phyloP scores from a whole-genome alignment of 331 rosid species.

The Quercus phellos region DNA sequence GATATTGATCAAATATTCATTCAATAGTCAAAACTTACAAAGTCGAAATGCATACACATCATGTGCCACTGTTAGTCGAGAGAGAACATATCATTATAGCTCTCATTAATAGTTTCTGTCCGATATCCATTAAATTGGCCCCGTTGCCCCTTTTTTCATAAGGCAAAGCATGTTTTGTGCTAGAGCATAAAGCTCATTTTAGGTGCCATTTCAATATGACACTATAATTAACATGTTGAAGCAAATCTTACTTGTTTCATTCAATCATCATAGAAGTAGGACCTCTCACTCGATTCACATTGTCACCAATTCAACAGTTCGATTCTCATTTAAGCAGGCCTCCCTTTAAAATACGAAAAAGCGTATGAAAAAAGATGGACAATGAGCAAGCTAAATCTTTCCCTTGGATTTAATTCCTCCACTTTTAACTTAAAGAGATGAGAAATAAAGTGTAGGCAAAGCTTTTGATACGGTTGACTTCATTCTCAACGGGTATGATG shows the following conservation, averaged over 20 bases:
- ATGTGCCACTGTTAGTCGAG: conserved; percentile 24
- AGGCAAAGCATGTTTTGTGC: conserved; percentile 35
- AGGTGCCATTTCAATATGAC: conserved; percentile 4
- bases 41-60: conserved; percentile 4
- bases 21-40: conserved; percentile 15
- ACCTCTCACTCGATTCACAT: conserved; percentile 2
- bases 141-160: conserved; percentile 23
- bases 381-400: conserved; percentile 28
- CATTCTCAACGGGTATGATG: conserved; percentile 47
- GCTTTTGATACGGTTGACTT: conserved; percentile 36
- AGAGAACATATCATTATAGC: conserved; percentile 27
- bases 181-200: conserved; percentile 2
- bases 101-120: conserved; percentile 41
- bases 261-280: conserved; percentile 18
- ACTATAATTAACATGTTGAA: conserved; percentile 26
- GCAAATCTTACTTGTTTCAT: conserved; percentile 27
- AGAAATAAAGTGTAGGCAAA: conserved; percentile 3
- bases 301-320: conserved; percentile 20
- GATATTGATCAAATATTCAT: no score
- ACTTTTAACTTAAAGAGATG: background rate
- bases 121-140: conserved; percentile 34
- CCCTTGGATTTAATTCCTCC: conserved; percentile 23
- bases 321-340: conserved; percentile 1
- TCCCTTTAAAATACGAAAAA: background rate
- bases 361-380: background rate